Conservation (phyloP, 2,329 filamentous ascomycete species). For the Nigrospora sphaerica region DNA sequence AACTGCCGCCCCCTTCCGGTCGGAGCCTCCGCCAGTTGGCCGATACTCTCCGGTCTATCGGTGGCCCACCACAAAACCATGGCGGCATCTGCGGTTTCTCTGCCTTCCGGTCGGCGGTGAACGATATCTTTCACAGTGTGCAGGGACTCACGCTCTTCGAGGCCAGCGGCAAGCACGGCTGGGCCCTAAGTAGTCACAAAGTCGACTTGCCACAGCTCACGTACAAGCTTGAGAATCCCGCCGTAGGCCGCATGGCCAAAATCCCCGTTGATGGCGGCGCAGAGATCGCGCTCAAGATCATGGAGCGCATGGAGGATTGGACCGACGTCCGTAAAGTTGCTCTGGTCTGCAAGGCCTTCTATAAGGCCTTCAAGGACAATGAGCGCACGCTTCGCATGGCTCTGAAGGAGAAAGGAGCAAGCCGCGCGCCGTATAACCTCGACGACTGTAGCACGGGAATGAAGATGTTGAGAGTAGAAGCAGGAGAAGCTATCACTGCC, state of each 20-base stretch:
- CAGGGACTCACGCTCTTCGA: constrained; percentile 40
- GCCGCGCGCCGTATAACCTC: background rate
- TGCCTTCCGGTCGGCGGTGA: constrained; percentile 37
- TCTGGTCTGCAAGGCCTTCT: constrained; percentile 33
- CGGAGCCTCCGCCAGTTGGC: constrained; percentile 39
- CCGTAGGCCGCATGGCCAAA: background rate
- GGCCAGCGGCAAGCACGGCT: constrained; percentile 40
- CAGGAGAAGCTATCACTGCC: too few relatives aligned
- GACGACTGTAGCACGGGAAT: background rate
- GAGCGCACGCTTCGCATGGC: constrained; percentile 27
- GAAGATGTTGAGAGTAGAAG: constrained; percentile 16
- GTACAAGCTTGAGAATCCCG: constrained; percentile 3
- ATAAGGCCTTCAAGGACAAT: constrained; percentile 36
- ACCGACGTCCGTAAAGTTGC: constrained; percentile 36
- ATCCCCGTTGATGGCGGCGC: constrained; percentile 11
- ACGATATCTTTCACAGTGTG: constrained; percentile 44
- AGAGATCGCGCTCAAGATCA: constrained; percentile 29
- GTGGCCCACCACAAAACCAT: constrained; percentile 34
- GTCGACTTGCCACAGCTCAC: constrained; percentile 27
- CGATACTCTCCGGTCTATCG: constrained; percentile 32
- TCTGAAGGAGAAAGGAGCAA: constrained; percentile 11
- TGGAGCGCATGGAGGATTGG: constrained; percentile 30
- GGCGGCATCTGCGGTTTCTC: constrained; percentile 42
- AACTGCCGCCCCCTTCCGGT: constrained; percentile 15
- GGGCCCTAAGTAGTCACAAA: constrained; percentile 36